Conservation (phyloP, 768 basidiomycete species). For the Mycena vitilis region DNA sequence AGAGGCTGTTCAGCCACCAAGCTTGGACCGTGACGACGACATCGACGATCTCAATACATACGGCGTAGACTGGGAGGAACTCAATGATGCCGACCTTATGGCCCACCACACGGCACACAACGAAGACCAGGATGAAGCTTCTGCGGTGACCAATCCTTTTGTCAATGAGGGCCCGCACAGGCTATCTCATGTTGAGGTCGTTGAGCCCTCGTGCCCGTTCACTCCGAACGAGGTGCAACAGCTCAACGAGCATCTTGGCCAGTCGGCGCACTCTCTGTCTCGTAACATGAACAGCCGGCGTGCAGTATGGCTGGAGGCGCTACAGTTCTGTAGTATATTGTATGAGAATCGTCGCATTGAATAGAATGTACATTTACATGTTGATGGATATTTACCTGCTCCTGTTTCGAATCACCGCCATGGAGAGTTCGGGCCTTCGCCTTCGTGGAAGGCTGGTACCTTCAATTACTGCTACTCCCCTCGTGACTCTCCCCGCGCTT, state of each 20-base stretch:
- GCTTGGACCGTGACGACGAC: not conserved
- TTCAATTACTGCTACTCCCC: no score
- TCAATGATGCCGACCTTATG: constrained; percentile 11
- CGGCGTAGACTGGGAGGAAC: constrained; percentile 21
- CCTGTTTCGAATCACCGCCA: no score
- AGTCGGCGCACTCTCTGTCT: not conserved
- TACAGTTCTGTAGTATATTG: constrained; percentile 17
- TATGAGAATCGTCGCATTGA: no score
- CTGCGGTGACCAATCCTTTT: constrained; percentile 9
- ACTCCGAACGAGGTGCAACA: not conserved
- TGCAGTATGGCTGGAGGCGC: constrained; percentile 11
- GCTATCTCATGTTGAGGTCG: constrained; percentile 24
- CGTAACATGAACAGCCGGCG: constrained; percentile 25
- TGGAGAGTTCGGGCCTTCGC: no score
- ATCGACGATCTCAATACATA: constrained; percentile 14
- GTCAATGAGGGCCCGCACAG: constrained; percentile 21
- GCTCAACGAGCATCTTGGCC: not conserved
- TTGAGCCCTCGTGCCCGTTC: constrained; percentile 13
- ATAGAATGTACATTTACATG: no score
- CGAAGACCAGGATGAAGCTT: not conserved
- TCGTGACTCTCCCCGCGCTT: no score
- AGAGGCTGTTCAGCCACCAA: no score
- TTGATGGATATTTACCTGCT: no score
- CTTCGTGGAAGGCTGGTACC: no score
- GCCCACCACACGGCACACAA: constrained; percentile 10